phyloP scores from a whole-genome alignment of 2,329 filamentous ascomycete genomes.

The Aaosphaeria arxii region DNA sequence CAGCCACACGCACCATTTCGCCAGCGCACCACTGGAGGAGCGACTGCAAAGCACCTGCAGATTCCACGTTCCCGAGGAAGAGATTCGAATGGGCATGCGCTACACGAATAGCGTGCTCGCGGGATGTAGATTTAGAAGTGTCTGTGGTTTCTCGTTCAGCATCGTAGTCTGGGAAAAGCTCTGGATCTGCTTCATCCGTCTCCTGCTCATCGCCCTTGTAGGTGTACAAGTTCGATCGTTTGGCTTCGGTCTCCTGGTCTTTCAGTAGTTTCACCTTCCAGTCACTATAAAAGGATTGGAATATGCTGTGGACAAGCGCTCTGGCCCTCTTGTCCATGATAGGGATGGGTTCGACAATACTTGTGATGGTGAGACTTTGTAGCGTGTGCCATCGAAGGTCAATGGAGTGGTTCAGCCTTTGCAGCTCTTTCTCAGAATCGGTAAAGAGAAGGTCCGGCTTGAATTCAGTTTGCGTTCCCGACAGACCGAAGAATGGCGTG shows the following conservation, averaged over 20 bases:
- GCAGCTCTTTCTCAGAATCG: constrained; percentile 16
- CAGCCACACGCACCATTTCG: constrained; percentile 24
- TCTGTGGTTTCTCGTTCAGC: constrained; percentile 43
- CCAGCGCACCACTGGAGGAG: constrained; percentile 29
- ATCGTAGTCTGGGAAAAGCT: constrained; percentile 79
- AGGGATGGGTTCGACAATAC: constrained; percentile 17
- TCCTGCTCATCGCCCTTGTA: constrained; percentile 81
- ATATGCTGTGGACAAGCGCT: constrained; percentile 59
- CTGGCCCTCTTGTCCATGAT: constrained; percentile 12
- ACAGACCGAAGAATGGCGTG: constrained; percentile 32
- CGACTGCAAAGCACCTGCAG: constrained; percentile 20
- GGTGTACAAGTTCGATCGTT: constrained; percentile 74
- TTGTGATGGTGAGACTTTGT: constrained; percentile 20
- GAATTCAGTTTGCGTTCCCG: constrained; percentile 5
- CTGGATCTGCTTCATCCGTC: constrained; percentile 66
- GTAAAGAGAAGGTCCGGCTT: constrained; percentile 15
- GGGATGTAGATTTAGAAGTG: constrained; percentile 16
- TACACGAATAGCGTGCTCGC: constrained; percentile 32
- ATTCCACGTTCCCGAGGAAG: constrained; percentile 17
- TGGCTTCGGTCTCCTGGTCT: constrained; percentile 72
- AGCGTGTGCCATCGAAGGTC: constrained; percentile 38
- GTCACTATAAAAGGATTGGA: constrained; percentile 71
- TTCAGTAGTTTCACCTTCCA: constrained; percentile 76
- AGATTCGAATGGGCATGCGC: constrained; percentile 33
- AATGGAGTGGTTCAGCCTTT: constrained; percentile 15